A percentile compares a stretch with the other conserved stretches of the same genome.
phyloP scores from a whole-genome alignment of 1,284 basidiomycete species.

The Cutaneotrichosporon dermatis region DNA sequence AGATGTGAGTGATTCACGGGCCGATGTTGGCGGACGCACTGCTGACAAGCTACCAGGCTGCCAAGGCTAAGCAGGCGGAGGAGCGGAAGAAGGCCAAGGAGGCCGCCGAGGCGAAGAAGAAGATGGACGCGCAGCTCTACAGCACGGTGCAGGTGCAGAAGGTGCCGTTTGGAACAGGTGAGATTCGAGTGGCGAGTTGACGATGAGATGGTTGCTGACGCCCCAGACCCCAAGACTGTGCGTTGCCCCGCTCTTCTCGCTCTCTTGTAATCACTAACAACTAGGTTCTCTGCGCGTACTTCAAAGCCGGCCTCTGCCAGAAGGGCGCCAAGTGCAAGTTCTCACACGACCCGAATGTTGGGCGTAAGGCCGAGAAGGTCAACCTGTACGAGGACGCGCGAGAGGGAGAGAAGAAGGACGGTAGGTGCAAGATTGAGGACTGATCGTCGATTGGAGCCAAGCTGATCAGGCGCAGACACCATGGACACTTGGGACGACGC shows the following conservation, averaged over 20 bases:
- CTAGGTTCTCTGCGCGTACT: conserved; percentile 73
- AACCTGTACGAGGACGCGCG: conserved; percentile 88
- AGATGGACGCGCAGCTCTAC: conserved; percentile 77
- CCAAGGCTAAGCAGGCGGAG: conserved; percentile 79
- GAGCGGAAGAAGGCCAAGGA: conserved; percentile 69
- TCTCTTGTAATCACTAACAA: not conserved
- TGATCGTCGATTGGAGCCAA: no score
- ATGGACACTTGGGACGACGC: conserved; percentile 99
- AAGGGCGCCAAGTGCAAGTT: conserved; percentile 92
- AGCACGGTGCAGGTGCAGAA: conserved; percentile 66
- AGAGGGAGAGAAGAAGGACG: conserved; percentile 60
- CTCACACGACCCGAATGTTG: conserved; percentile 85
- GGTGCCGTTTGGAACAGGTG: conserved; percentile 82
- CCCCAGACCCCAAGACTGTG: conserved; percentile 72
- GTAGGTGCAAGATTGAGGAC: no score
- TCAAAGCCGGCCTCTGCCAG: conserved; percentile 81
- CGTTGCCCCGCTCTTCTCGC: no score
- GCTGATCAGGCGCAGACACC: conserved; percentile 54
- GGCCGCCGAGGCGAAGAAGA: conserved; percentile 74
- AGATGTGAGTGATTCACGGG: conserved; percentile 36
- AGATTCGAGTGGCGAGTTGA: conserved; percentile 32
- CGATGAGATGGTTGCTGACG: conserved; percentile 7
- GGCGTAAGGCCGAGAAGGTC: conserved; percentile 90
- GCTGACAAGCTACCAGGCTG: conserved; percentile 49
- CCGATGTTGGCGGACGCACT: no score